These are phyloP conservation scores for Wallacemonas collosoma DNA, from an alignment of 208 protist genomes.

Conservation along the genomic window DNA sequence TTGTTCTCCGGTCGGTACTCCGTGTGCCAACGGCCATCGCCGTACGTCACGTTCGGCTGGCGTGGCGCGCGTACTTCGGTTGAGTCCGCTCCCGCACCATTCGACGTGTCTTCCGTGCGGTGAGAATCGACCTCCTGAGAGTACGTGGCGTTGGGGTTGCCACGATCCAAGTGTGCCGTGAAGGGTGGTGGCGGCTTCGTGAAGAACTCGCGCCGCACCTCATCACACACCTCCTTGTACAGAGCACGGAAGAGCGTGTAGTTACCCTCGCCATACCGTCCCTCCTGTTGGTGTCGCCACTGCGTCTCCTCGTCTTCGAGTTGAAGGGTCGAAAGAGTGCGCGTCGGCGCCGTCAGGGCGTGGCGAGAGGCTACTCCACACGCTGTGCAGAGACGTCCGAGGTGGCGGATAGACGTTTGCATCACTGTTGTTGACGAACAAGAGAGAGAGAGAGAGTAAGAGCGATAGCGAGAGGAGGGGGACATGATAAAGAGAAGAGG, in stretches of 20 bases:
- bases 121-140: too few species aligned
- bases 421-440: conserved; percentile 1
- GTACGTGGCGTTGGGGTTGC: neutral
- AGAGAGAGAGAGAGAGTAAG: neutral
- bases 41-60: conserved; percentile 20
- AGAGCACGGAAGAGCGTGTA: conserved; percentile 78
- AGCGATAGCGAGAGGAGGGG: conserved; percentile 4
- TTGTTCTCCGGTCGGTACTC: conserved; percentile 48
- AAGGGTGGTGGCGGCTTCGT: conserved; percentile 73
- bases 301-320: conserved; percentile 28
- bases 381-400: neutral
- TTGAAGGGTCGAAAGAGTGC: conserved; percentile 28
- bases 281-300: conserved; percentile 45
- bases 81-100: too few species aligned
- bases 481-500: neutral
- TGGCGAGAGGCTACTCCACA: neutral
- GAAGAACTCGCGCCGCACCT: conserved; percentile 68
- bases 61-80: neutral
- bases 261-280: conserved; percentile 67
- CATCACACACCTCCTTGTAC: conserved; percentile 84
- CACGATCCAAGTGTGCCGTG: neutral
- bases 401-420: neutral
- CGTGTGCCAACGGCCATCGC: conserved; percentile 50
- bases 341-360: neutral
- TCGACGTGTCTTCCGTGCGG: too few species aligned